phyloP scores from a whole-genome alignment of 2,329 filamentous ascomycete genomes.

The Clonostachys sp. region DNA sequence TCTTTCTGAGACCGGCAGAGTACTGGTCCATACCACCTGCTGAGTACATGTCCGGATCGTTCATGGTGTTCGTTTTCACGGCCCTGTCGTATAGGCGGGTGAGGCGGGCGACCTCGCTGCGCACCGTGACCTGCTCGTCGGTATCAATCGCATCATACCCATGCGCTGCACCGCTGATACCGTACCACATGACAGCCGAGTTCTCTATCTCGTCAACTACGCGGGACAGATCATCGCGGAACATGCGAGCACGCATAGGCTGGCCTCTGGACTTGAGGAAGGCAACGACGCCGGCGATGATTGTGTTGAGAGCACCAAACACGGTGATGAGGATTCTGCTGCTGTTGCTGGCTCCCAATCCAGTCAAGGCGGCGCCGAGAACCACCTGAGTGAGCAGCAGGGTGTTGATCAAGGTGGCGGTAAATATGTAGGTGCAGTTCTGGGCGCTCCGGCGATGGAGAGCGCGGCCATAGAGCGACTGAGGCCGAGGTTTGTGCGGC shows the following conservation, averaged over 20 bases:
- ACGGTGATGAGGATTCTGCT: slow-evolving; percentile 10
- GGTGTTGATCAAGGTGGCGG: slow-evolving; percentile 10
- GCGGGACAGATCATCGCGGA: slow-evolving; percentile 12
- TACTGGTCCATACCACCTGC: slow-evolving; percentile 6
- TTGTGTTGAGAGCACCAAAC: slow-evolving; percentile 13
- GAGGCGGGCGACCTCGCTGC: slow-evolving; percentile 11
- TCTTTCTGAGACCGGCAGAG: slow-evolving; percentile 7
- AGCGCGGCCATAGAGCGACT: slow-evolving; percentile 11
- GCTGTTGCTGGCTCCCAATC: slow-evolving; percentile 10
- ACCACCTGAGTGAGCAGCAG: slow-evolving; percentile 11
- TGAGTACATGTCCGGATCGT: slow-evolving; percentile 12
- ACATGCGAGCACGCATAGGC: slow-evolving; percentile 11
- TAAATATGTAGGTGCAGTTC: slow-evolving; percentile 9
- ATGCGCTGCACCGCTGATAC: slow-evolving; percentile 8
- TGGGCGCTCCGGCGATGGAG: slow-evolving; percentile 5
- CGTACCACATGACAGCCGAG: slow-evolving; percentile 13
- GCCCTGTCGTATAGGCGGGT: slow-evolving; percentile 13
- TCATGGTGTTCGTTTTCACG: slow-evolving; percentile 12
- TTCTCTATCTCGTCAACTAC: slow-evolving; percentile 15
- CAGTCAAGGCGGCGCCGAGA: slow-evolving; percentile 11
- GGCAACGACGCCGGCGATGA: slow-evolving; percentile 12
- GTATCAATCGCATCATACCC: slow-evolving; percentile 12
- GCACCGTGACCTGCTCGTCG: slow-evolving; percentile 12
- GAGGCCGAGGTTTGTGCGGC: slow-evolving; percentile 5
- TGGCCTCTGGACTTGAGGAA: slow-evolving; percentile 13